A percentile compares a stretch with the other conserved stretches of the same genome.
These are phyloP conservation scores for Diaporthe australafricana DNA, from an alignment of 2,329 filamentous ascomycete species.

Conservation along the genomic window DNA sequence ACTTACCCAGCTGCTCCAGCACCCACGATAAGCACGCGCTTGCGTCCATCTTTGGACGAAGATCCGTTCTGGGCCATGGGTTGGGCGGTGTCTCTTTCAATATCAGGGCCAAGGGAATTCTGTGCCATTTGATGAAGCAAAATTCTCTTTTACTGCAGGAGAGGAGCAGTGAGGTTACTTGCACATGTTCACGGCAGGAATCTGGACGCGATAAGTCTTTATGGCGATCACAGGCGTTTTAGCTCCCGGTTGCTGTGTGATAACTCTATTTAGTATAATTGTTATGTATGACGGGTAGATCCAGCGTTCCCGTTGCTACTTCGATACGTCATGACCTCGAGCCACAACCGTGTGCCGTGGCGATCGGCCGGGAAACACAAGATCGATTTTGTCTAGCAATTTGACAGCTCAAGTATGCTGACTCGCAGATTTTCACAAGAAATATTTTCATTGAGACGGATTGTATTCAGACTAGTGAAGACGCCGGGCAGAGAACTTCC, in stretches of 20 bases:
- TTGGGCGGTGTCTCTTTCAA: constrained; percentile 2
- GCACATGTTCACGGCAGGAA: not conserved
- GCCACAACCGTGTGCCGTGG: not conserved
- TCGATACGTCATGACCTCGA: constrained; percentile 21
- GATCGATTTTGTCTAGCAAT: not conserved
- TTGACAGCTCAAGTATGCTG: not conserved
- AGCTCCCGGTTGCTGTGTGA: not conserved
- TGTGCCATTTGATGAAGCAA: constrained; percentile 1
- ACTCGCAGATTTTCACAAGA: not conserved
- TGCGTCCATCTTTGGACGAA: constrained; percentile 37
- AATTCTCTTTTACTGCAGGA: not conserved
- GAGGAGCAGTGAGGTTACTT: not conserved
- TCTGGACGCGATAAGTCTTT: not conserved
- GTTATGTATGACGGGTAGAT: constrained; percentile 28
- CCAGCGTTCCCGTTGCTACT: constrained; percentile 23
- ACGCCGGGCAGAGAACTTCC: no score
- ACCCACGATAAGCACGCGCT: constrained; percentile 54
- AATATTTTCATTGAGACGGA: not conserved
- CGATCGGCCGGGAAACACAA: not conserved
- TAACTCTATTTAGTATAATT: constrained; percentile 7
- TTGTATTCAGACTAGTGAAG: no score
- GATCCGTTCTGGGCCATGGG: constrained; percentile 19
- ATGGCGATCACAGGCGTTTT: not conserved
- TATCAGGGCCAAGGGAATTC: constrained; percentile 1
- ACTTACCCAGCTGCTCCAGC: constrained; percentile 54